A percentile compares a stretch with the other conserved stretches of the same genome.
These are phyloP conservation scores for Orbilia quercus DNA, from an alignment of 2,329 filamentous ascomycete species.

Conservation along the genomic window DNA sequence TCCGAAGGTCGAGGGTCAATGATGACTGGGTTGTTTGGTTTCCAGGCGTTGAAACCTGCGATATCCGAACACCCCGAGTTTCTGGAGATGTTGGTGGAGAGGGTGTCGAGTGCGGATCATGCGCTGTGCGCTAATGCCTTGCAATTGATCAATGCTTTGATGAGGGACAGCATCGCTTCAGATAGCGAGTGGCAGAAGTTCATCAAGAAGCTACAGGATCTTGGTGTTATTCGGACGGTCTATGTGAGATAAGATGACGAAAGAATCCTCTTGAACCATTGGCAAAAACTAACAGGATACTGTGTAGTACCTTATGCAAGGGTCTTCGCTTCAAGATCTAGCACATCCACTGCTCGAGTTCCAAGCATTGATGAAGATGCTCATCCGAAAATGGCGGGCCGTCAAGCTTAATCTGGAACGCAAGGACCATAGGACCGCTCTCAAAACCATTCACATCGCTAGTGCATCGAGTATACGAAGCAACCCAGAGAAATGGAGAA, in stretches of 20 bases:
- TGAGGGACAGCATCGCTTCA: slow-evolving; percentile 86
- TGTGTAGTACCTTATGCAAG: slow-evolving; percentile 83
- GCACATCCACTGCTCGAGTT: slow-evolving; percentile 92
- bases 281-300: slow-evolving; percentile 14
- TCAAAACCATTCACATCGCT: slow-evolving; percentile 86
- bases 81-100: slow-evolving; percentile 89
- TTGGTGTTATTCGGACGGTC: slow-evolving; percentile 91
- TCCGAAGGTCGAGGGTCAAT: slow-evolving; percentile 67
- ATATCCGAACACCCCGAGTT: slow-evolving; percentile 93
- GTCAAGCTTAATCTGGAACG: slow-evolving; percentile 85
- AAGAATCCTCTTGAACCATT: not conserved
- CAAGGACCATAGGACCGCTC: slow-evolving; percentile 84
- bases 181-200: slow-evolving; percentile 95
- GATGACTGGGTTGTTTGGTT: slow-evolving; percentile 77
- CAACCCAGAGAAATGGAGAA: slow-evolving; percentile 90
- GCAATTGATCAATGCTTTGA: slow-evolving; percentile 93
- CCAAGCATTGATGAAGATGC: slow-evolving; percentile 86
- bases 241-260: slow-evolving; percentile 64
- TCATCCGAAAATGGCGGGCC: slow-evolving; percentile 88
- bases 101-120: slow-evolving; percentile 93
- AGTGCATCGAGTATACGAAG: slow-evolving; percentile 81
- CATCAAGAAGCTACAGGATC: slow-evolving; percentile 90
- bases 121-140: slow-evolving; percentile 94
- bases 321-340: slow-evolving; percentile 87
- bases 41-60: slow-evolving; percentile 89